These are phyloP conservation scores for Gorgonomyces haynaldii DNA, from an alignment of 192 early-diverging fungal genomes.

Conservation along the genomic window DNA sequence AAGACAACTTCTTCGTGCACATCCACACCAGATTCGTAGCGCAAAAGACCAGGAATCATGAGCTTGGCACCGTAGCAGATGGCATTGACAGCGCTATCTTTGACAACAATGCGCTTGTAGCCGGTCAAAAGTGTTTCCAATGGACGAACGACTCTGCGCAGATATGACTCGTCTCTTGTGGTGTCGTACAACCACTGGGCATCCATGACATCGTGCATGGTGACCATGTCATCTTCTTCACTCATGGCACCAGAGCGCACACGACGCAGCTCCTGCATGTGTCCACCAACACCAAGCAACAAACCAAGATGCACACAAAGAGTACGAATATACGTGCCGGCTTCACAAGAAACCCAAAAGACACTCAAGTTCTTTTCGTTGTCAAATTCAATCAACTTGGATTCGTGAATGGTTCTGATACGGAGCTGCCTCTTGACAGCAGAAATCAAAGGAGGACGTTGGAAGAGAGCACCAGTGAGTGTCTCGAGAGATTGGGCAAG, in stretches of 20 bases:
- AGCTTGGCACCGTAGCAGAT: constrained; percentile 99
- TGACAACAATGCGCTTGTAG: constrained; percentile 97
- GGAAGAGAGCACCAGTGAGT: constrained; percentile 96
- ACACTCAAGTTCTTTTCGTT: constrained; percentile 91
- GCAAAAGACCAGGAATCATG: constrained; percentile 95
- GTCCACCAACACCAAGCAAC: constrained; percentile 87
- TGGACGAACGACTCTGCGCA: constrained; percentile 85
- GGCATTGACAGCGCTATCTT: constrained; percentile 96
- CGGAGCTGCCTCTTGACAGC: constrained; percentile 99
- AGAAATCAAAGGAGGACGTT: constrained; percentile 95
- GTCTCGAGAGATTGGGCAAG: constrained; percentile 83
- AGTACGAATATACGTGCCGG: constrained; percentile 99
- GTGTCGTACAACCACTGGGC: constrained; percentile 98
- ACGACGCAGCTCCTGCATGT: constrained; percentile 98
- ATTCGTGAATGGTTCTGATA: constrained; percentile 95
- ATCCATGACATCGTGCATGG: constrained; percentile 98
- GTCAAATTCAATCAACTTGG: constrained; percentile 92
- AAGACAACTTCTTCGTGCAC: constrained; percentile 94
- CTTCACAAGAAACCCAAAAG: constrained; percentile 98
- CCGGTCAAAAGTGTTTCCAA: constrained; percentile 84
- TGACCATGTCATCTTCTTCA: constrained; percentile 90
- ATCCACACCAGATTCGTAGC: constrained; percentile 92
- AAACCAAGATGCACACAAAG: constrained; percentile 96
- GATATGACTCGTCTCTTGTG: constrained; percentile 94
- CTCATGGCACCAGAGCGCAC: constrained; percentile 85